Base-by-base conservation (phyloP, 257 asterid genomes). In the Solanum sparsipilum region DNA sequence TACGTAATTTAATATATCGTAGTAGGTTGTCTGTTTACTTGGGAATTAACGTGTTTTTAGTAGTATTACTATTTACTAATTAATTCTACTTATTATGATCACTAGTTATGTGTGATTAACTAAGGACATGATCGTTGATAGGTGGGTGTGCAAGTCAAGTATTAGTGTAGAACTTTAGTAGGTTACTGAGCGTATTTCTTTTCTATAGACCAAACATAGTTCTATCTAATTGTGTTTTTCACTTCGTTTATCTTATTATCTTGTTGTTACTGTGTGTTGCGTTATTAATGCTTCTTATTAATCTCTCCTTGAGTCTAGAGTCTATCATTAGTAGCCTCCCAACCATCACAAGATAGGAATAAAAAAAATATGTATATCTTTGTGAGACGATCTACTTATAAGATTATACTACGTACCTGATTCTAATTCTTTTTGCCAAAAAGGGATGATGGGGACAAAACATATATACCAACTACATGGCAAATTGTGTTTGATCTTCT, bases 401-500 rank as follows among this genome's bases (percentile, higher is more conserved):
- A n/a, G 36, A 34, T 68, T 68, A 68, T 29, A 29, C 5, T 29
- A 1, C 3, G 5, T 6, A 29, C 3, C 7, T 1, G 13, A 32
- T 72, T 31, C 38, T 79, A 27, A 44, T 44, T 27, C 7, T 79
- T 25, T n/a, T 20, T 29, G 11, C 41, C 29, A 82, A 82, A 58
- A 87, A 95, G 98, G 90, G 87, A 87, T 6, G 81, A 88, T 58
- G 92, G 89, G 23, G 70, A 87, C 27, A 70, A 70, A 34, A 18
- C 34, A 6, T 92, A 85, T n/a, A 25, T 7, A 86, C 87, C 94
- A 86, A 87, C 96, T 76, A 95, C 96, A 74, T 95, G 98, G 98
- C 86, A 92, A 88, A 91, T 95, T 74, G 35, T 85, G 31, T 95
- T 95, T 70, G 87, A 91, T 65, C 91, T 92, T 15, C 34, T 41